Evolutionary conservation across 164 flowering plant species (phyloP).

Genomic region (Aristolochia fimbriata): DNA sequence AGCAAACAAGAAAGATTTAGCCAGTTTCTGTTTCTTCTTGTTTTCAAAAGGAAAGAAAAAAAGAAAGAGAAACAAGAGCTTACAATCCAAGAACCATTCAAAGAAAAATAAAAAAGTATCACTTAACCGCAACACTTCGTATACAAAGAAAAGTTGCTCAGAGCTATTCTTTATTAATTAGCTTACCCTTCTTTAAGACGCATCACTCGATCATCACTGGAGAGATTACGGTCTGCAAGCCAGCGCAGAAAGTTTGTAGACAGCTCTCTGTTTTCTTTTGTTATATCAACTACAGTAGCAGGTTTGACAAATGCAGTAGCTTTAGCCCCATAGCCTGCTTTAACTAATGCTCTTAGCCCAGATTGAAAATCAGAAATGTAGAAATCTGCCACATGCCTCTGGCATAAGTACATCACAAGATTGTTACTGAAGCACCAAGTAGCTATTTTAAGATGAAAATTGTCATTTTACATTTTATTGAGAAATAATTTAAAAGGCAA

Average conservation of each 20-base stretch:
- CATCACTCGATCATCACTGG: slow-evolving; percentile 83
- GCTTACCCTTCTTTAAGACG: slow-evolving; percentile 93
- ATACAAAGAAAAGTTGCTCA: too few relatives aligned
- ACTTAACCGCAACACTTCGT: too few relatives aligned
- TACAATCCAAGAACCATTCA: not conserved
- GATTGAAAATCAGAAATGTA: slow-evolving; percentile 94
- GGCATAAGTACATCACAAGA: slow-evolving; percentile 12
- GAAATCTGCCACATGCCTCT: slow-evolving; percentile 86
- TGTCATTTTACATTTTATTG: too few relatives aligned
- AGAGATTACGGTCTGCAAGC: slow-evolving; percentile 80
- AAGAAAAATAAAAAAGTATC: not conserved
- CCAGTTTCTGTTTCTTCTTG: not conserved
- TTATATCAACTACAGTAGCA: slow-evolving; percentile 57
- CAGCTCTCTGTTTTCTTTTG: slow-evolving; percentile 48
- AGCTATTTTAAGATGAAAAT: too few relatives aligned
- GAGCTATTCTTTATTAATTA: not conserved
- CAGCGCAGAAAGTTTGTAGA: slow-evolving; percentile 73
- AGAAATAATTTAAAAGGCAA: too few relatives aligned
- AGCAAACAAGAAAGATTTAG: not conserved
- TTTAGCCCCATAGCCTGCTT: slow-evolving; percentile 94
- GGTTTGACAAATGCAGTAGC: slow-evolving; percentile 84
- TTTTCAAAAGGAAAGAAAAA: too few relatives aligned
- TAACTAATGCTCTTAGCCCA: slow-evolving; percentile 85
- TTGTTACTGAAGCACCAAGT: not conserved
- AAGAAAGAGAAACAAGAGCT: not conserved